Conservation (phyloP, 1,139 yeast species). For the Sugiyamaella neomexicana region DNA sequence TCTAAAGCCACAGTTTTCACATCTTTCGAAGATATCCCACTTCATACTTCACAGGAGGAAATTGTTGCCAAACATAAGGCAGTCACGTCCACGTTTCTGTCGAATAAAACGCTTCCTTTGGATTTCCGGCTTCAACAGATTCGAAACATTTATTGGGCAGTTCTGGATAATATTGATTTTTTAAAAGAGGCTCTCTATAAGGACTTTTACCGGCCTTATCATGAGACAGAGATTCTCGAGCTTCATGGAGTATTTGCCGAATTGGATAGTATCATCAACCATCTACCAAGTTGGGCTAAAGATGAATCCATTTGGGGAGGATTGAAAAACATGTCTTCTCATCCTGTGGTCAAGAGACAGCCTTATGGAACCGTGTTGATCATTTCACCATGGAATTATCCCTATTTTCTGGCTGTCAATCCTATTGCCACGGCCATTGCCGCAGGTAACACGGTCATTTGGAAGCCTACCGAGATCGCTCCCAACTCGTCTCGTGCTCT, state of each 20-base stretch:
- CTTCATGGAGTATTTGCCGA: constrained; percentile 54
- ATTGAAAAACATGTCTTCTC: constrained; percentile 47
- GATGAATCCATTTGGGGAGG: constrained; percentile 53
- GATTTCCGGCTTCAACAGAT: constrained; percentile 62
- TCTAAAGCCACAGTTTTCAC: neutral
- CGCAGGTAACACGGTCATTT: constrained; percentile 79
- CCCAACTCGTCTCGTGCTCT: constrained; percentile 62
- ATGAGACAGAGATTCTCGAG: constrained; percentile 66
- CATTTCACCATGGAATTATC: constrained; percentile 87
- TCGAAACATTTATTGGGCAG: constrained; percentile 64
- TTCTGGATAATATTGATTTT: constrained; percentile 59
- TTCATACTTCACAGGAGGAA: constrained; percentile 49
- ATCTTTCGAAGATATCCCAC: constrained; percentile 24
- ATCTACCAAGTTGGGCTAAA: constrained; percentile 61
- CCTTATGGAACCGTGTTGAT: constrained; percentile 79
- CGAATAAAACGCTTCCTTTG: constrained; percentile 55
- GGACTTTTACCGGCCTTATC: constrained; percentile 65
- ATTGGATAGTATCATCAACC: constrained; percentile 57
- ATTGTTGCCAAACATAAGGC: constrained; percentile 52
- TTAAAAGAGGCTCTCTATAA: constrained; percentile 58
- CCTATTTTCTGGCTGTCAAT: constrained; percentile 60
- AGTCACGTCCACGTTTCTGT: constrained; percentile 48
- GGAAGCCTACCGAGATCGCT: constrained; percentile 77
- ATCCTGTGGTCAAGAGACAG: constrained; percentile 57
- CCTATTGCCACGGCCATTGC: constrained; percentile 83